phyloP scores from a whole-genome alignment of 2,329 filamentous ascomycete species.

The Xylaria multiplex region DNA sequence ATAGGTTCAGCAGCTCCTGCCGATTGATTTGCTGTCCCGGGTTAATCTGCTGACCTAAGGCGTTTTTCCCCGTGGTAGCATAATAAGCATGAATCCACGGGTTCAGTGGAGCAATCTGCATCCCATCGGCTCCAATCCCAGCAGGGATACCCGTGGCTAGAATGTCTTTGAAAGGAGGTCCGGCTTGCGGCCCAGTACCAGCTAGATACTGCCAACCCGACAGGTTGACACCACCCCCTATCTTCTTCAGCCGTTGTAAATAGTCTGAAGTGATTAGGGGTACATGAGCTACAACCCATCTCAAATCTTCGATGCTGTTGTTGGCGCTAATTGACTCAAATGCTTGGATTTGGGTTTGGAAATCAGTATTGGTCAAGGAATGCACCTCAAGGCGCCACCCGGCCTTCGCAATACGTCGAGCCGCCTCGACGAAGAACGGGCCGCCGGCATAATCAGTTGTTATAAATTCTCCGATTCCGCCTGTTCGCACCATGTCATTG shows the following conservation, averaged over 20 bases:
- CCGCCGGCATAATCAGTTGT: constrained; percentile 44
- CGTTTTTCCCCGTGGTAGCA: constrained; percentile 46
- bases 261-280: constrained; percentile 44
- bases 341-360: constrained; percentile 40
- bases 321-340: constrained; percentile 42
- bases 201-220: constrained; percentile 45
- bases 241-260: constrained; percentile 40
- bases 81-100: constrained; percentile 48
- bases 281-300: constrained; percentile 47
- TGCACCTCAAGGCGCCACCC: constrained; percentile 48
- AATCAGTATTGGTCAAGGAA: constrained; percentile 42
- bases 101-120: constrained; percentile 47
- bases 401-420: constrained; percentile 38
- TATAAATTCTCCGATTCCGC: constrained; percentile 46
- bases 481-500: constrained; percentile 44
- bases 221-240: constrained; percentile 47
- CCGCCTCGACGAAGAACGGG: constrained; percentile 43
- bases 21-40: constrained; percentile 42
- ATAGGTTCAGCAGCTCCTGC: constrained; percentile 40
- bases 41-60: constrained; percentile 43
- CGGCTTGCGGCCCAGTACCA: constrained; percentile 39
- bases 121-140: constrained; percentile 46
- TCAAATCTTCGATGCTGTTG: constrained; percentile 37
- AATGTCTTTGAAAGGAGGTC: constrained; percentile 47
- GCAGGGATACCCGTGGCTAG: constrained; percentile 45